A percentile compares a stretch with the other conserved stretches of the same genome.
These are phyloP conservation scores for Nematocida homosporus DNA, from an alignment of 371 early-diverging fungal species.

Conservation along the genomic window DNA sequence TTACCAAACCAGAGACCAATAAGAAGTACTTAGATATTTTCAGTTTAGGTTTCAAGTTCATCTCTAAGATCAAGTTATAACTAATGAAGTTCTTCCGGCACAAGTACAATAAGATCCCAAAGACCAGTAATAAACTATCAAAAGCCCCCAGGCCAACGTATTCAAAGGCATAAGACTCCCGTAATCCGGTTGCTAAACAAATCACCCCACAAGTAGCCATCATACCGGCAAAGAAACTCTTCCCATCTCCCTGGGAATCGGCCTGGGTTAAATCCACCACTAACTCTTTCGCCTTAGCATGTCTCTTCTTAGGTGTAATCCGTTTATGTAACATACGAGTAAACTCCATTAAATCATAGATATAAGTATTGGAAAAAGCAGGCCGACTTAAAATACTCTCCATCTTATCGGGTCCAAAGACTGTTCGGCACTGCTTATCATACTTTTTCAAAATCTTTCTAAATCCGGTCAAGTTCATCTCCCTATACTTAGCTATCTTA, in stretches of 20 bases:
- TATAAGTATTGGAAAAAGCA: conserved; percentile 48
- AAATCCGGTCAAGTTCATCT: conserved; percentile 64
- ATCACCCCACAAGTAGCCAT: conserved; percentile 9
- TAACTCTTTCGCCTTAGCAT: conserved; percentile 57
- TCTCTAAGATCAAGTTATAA: conserved; percentile 66
- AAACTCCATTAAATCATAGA: conserved; percentile 55
- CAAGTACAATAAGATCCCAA: conserved; percentile 60
- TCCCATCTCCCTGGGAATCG: conserved; percentile 39
- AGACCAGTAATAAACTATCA: conserved; percentile 47
- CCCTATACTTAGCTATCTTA: conserved; percentile 62
- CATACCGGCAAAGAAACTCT: conserved; percentile 41
- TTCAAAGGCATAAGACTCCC: neutral
- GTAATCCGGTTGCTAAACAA: neutral
- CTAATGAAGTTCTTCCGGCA: conserved; percentile 64
- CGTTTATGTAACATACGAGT: conserved; percentile 55
- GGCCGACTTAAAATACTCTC: conserved; percentile 25
- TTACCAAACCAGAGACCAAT: conserved; percentile 3
- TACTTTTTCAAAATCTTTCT: conserved; percentile 62
- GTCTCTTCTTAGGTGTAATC: conserved; percentile 58
- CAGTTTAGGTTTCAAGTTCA: conserved; percentile 57
- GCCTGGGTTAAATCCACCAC: conserved; percentile 37
- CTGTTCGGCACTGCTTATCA: conserved; percentile 43
- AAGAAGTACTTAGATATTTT: conserved; percentile 59
- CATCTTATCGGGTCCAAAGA: conserved; percentile 28
- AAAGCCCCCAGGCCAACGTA: conserved; percentile 19